Conservation (phyloP, 805 yeast species). For the Candida morakotiae region DNA sequence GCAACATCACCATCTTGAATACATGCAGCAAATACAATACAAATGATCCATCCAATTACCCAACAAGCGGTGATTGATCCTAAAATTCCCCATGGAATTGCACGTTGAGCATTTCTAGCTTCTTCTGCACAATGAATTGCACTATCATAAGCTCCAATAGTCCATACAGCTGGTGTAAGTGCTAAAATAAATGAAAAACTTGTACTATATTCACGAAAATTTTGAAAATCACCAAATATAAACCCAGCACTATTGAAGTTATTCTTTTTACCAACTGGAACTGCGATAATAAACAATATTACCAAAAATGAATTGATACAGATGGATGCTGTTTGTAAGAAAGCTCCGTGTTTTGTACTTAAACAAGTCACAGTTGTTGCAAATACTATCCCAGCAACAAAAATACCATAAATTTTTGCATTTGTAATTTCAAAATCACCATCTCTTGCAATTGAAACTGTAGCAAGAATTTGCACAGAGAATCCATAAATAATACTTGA, state of each 20-base stretch:
- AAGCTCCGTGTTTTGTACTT: conserved; percentile 51
- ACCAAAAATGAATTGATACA: conserved; percentile 48
- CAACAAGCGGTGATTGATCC: conserved; percentile 55
- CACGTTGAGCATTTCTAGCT: conserved; percentile 55
- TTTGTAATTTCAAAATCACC: conserved; percentile 51
- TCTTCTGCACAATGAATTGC: conserved; percentile 73
- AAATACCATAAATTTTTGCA: conserved; percentile 57
- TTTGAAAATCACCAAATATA: conserved; percentile 52
- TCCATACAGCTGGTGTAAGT: conserved; percentile 71
- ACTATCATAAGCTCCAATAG: conserved; percentile 69
- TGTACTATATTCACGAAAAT: conserved; percentile 40
- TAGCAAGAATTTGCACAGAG: conserved; percentile 53
- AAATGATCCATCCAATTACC: conserved; percentile 53
- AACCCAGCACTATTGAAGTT: conserved; percentile 25
- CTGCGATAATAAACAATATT: conserved; percentile 51
- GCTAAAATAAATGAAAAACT: conserved; percentile 46
- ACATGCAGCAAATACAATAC: conserved; percentile 52
- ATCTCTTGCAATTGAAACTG: conserved; percentile 48
- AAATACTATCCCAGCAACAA: conserved; percentile 51
- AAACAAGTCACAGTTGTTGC: conserved; percentile 50
- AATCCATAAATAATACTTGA: conserved; percentile 67
- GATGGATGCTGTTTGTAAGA: conserved; percentile 56
- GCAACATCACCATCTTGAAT: conserved; percentile 43
- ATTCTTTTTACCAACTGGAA: conserved; percentile 51
- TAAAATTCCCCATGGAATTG: conserved; percentile 64